Evolutionary conservation across 208 protist genomes (phyloP), one percentile per base, ranked within the genome.

Genomic region (Kentomonas sorsogonicus): DNA sequence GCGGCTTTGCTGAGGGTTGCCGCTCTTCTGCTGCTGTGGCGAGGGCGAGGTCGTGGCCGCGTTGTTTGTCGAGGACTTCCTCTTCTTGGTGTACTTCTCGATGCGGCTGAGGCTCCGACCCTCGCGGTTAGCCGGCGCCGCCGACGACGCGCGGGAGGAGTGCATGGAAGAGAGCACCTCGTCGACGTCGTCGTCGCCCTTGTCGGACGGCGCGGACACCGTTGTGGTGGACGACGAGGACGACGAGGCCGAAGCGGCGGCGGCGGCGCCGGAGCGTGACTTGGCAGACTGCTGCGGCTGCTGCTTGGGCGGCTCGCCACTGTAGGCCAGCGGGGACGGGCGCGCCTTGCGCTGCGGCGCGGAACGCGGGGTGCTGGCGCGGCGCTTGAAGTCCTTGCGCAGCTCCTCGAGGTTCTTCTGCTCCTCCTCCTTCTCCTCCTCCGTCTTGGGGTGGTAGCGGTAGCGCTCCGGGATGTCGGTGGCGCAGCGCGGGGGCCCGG

Each of bases 371-470:
- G n/a, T n/a, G n/a, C n/a, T n/a, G n/a, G 41, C 22, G 16, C 62
- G 51, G 7, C 63, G 62, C 20, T 59, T 60, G n/a, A 53, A 44
- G 25, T 23, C 22, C 18, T 41, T 57, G 16, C 62, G 31, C 45
- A 53, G 0, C 16, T 40, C n/a, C 20, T 0, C 23, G 27, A 27
- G 7, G 38, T 29, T 20, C 43, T 40, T 23, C 20, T 44, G 50
- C 36, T 61, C 50, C 23, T 52, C 30, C 33, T 56, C 59, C 33
- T 45, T 38, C 56, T 70, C 64, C 34, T 63, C 54, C 20, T 62
- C 54, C 9, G 70, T 63, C 36, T 72, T 72, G 23, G 74, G 71
- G 2, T 72, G 65, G 66, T 83, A 83, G 66, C 78, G 81, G 53
- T 68, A 69, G 15, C 77, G 76, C 20, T 79, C 74, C 16, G 81